Evolutionary conservation across 495 filamentous ascomycete genomes (phyloP).

Genomic region (Astrocystis sublimbata): DNA sequence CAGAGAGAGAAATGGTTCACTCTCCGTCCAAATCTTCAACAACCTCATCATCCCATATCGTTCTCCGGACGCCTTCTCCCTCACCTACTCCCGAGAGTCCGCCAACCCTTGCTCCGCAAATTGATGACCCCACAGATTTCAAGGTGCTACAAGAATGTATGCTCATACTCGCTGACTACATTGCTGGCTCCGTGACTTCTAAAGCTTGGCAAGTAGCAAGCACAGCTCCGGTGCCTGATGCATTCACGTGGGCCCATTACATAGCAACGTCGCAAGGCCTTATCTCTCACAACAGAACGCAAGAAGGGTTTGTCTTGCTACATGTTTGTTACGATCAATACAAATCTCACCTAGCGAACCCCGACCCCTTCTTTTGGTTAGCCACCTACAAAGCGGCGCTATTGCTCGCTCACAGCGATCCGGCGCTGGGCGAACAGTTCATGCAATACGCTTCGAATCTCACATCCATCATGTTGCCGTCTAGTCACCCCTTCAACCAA

Average conservation of each 20-base stretch:
- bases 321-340: conserved; percentile 14
- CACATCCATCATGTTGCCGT: conserved; percentile 22
- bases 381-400: conserved; percentile 25
- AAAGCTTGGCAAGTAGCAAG: conserved; percentile 30
- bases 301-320: conserved; percentile 12
- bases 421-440: conserved; percentile 20
- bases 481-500: conserved; percentile 29
- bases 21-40: not conserved
- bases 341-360: conserved; percentile 9
- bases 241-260: conserved; percentile 33
- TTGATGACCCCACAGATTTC: conserved; percentile 31
- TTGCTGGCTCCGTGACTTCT: conserved; percentile 31
- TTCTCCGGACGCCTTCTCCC: conserved; percentile 39
- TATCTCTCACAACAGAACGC: conserved; percentile 20
- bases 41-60: conserved; percentile 25
- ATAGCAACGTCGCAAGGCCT: conserved; percentile 30
- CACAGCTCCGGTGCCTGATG: conserved; percentile 26
- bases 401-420: conserved; percentile 23
- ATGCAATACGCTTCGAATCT: conserved; percentile 26
- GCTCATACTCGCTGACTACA: conserved; percentile 34
- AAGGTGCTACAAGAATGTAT: conserved; percentile 36
- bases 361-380: conserved; percentile 21
- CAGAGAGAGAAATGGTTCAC: conserved; percentile 21
- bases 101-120: conserved; percentile 30
- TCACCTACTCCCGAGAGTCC: conserved; percentile 27